These are phyloP conservation scores for Lupinus albus DNA, from an alignment of 306 rosid species.

Conservation along the genomic window DNA sequence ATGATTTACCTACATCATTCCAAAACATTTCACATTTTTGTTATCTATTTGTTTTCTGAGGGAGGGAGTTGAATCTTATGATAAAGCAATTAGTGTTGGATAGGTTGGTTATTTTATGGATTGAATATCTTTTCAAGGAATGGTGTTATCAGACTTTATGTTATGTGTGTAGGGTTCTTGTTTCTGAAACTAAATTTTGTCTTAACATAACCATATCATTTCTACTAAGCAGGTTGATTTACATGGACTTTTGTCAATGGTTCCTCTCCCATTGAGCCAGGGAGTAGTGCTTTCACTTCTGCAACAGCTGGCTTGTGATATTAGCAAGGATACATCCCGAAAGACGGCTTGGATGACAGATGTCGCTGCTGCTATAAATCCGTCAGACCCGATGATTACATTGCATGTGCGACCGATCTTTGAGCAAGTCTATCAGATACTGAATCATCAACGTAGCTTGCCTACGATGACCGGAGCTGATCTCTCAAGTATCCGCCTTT, in stretches of 20 bases:
- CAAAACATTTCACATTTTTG: background rate
- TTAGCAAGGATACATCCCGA: conserved; percentile 61
- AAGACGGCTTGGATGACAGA: conserved; percentile 90
- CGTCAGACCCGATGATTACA: conserved; percentile 66
- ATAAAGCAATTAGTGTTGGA: no score
- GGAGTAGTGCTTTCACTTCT: conserved; percentile 93
- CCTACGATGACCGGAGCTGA: conserved; percentile 60
- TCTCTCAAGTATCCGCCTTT: conserved; percentile 64
- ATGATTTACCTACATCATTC: background rate
- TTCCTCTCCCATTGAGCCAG: conserved; percentile 91
- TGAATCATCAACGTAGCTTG: conserved; percentile 84
- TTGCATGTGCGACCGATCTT: conserved; percentile 80
- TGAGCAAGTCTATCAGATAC: conserved; percentile 90
- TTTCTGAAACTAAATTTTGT: conserved; percentile 10
- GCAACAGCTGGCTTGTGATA: conserved; percentile 93
- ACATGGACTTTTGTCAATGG: conserved; percentile 60
- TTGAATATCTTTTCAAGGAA: no score
- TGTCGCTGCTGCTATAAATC: conserved; percentile 68
- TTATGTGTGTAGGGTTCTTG: background rate
- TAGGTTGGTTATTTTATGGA: no score
- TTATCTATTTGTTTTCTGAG: no score
- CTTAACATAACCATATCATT: conserved; percentile 13
- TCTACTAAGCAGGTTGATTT: conserved; percentile 74
- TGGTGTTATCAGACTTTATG: background rate
- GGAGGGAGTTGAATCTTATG: no score